Conservation (phyloP, 768 basidiomycete species). For the Lactarius tabidus region DNA sequence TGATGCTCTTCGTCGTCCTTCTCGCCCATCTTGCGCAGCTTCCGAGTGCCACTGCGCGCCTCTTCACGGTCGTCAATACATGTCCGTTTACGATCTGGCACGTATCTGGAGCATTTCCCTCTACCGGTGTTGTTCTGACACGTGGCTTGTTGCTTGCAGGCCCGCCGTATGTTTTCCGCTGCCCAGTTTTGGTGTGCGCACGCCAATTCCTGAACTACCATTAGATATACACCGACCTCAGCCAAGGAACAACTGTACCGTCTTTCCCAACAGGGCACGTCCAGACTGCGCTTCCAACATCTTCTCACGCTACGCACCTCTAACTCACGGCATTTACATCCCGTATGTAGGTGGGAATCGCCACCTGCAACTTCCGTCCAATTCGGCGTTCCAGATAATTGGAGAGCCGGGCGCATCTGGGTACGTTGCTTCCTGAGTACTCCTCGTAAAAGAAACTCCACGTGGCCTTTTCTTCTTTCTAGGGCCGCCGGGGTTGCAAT, state of each 20-base stretch:
- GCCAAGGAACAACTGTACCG: conserved; percentile 2
- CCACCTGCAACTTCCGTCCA: conserved; percentile 19
- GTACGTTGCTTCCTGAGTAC: conserved; percentile 7
- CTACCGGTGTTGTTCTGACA: not conserved
- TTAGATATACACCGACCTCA: conserved; percentile 23
- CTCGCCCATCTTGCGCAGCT: conserved; percentile 2
- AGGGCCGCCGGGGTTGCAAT: conserved; percentile 29
- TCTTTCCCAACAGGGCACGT: conserved; percentile 20
- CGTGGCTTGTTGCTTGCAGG: not conserved
- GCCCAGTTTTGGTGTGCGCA: too few relatives aligned
- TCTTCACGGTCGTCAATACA: conserved; percentile 20
- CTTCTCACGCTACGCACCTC: not conserved
- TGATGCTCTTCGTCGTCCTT: not conserved
- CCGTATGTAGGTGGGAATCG: conserved; percentile 24
- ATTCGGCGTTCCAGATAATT: conserved; percentile 29
- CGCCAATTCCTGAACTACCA: too few relatives aligned
- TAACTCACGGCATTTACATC: not conserved
- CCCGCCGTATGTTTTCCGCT: conserved; percentile 17
- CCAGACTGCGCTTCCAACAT: too few relatives aligned
- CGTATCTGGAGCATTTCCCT: not conserved
- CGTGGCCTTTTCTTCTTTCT: not conserved
- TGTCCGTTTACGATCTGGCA: conserved; percentile 24
- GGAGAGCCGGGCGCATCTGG: conserved; percentile 30
- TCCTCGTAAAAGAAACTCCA: not conserved
- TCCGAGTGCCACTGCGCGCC: conserved; percentile 4